Base-by-base conservation (phyloP, 306 rosid species). In the Cucurbita moschata region DNA sequence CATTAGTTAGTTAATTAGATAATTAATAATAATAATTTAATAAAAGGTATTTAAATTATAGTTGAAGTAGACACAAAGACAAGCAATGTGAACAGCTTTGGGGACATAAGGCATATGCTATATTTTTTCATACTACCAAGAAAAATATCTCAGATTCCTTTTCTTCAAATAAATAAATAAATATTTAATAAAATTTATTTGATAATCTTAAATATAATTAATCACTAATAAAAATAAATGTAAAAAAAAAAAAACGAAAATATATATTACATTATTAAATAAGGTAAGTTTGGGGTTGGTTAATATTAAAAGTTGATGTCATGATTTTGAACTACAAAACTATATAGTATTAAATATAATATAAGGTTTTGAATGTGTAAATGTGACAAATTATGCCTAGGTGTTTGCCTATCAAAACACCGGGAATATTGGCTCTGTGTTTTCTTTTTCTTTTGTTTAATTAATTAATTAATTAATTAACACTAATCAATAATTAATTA, bases 371-470 rank as follows among this genome's bases (percentile, higher is more conserved):
- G 85, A 83, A 83, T 80, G 47, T 80, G 84, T 84, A 86, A 78
- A 8, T 37, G 87, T 89, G 89, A 86, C 93, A 86, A 80, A 86
- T 83, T 84, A 84, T 89, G 97, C 83, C 89, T 78, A 21, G 74
- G 74, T 87, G 97, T 91, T 91, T 87, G 86, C 78, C 85, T 82
- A 84, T 82, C 85, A 88, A 88, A 72, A 78, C 91, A 84, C 79
- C 96, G 89, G 87, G 96, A 91, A 91, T 91, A 91, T 87, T 91
- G 92, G 80, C 72, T 38, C 72, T 52, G 18, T 83, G 82, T 84
- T 84, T 69, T 49, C 44, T 62, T 58, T 69, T 14, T 11, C 77
- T 10, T n/a, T n/a, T n/a, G n/a, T n/a, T n/a, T n/a, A 19, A 19
- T 30, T 26, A 26, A 26, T 26, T 26, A 23, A 46, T 70, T 46